Evolutionary conservation across 2,329 filamentous ascomycete genomes (phyloP).

Genomic region (Alternaria alternata): DNA sequence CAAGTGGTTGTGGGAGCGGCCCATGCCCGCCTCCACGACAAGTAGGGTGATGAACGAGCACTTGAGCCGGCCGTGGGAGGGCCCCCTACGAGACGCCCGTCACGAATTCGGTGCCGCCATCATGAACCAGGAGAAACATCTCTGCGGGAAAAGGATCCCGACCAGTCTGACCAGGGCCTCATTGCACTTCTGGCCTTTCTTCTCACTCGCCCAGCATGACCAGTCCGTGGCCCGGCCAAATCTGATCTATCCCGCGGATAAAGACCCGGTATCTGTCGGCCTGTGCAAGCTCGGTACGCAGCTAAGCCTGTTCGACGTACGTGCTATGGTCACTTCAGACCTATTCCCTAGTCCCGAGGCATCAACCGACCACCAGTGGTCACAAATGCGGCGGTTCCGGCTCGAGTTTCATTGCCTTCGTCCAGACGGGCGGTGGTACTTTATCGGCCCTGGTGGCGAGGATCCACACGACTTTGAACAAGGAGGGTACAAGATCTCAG

Average conservation of each 20-base stretch:
- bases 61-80: constrained; percentile 21
- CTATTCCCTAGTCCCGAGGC: constrained; percentile 16
- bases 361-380: constrained; percentile 18
- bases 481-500: constrained; percentile 22
- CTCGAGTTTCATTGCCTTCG: constrained; percentile 24
- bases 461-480: constrained; percentile 24
- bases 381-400: constrained; percentile 22
- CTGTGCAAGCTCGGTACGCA: constrained; percentile 19
- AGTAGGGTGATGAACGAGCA: constrained; percentile 20
- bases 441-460: constrained; percentile 20
- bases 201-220: constrained; percentile 9
- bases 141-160: constrained; percentile 18
- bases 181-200: constrained; percentile 21
- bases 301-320: constrained; percentile 17
- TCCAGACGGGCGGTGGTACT: constrained; percentile 25
- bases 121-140: constrained; percentile 17
- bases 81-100: constrained; percentile 20
- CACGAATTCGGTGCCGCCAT: constrained; percentile 24
- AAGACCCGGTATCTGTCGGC: constrained; percentile 17
- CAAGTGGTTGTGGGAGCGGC: constrained; percentile 21
- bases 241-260: constrained; percentile 20
- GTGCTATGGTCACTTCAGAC: constrained; percentile 18
- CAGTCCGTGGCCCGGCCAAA: constrained; percentile 19
- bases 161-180: constrained; percentile 15
- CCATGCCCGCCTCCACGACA: constrained; percentile 16